phyloP scores from a whole-genome alignment of 371 early-diverging fungal species.

The Mucor piriformis region DNA sequence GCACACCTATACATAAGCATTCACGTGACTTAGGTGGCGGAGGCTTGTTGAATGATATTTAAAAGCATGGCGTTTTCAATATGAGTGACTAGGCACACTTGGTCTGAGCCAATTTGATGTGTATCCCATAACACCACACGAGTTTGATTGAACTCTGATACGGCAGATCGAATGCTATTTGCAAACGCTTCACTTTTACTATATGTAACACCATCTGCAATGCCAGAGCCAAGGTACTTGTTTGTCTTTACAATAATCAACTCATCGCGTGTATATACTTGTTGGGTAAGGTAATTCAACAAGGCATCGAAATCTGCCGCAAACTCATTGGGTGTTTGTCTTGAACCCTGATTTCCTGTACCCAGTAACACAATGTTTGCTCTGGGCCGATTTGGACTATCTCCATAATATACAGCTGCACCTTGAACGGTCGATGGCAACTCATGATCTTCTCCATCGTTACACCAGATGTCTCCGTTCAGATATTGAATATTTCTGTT shows the following conservation, averaged over 20 bases:
- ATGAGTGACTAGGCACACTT: background rate
- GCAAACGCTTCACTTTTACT: constrained; percentile 42
- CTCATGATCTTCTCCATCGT: background rate
- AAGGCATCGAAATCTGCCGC: constrained; percentile 15
- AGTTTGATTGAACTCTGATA: background rate
- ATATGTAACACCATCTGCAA: constrained; percentile 27
- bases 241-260: constrained; percentile 37
- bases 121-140: constrained; percentile 37
- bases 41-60: background rate
- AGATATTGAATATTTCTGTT: constrained; percentile 1
- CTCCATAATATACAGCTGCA: background rate
- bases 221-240: constrained; percentile 22
- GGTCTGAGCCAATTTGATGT: constrained; percentile 28
- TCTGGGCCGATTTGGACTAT: constrained; percentile 18
- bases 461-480: constrained; percentile 5
- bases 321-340: constrained; percentile 32
- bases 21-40: too few species aligned
- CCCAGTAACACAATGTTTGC: constrained; percentile 39
- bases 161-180: constrained; percentile 23
- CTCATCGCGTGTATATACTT: background rate
- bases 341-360: constrained; percentile 36
- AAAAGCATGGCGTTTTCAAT: constrained; percentile 7
- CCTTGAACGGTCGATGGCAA: background rate
- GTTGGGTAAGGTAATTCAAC: too few species aligned
- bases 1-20: background rate